Evolutionary conservation across 441 rosid genomes (phyloP).

Genomic region (Kokia cookei): DNA sequence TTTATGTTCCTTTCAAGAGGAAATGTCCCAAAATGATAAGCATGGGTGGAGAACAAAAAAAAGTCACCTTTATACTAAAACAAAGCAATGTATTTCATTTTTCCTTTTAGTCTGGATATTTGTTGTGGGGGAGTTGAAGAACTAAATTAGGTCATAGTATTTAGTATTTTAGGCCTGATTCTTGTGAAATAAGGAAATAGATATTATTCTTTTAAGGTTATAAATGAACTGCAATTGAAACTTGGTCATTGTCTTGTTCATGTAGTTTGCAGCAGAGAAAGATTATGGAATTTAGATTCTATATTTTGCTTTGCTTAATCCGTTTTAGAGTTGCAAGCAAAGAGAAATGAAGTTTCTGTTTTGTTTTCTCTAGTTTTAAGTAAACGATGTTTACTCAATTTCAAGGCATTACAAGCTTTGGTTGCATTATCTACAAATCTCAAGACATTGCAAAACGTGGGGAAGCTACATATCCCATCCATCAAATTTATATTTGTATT

Average conservation of each 20-base stretch:
- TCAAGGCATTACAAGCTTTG: not conserved
- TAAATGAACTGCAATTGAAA: too few species aligned
- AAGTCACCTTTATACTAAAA: not conserved
- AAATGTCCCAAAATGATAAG: not conserved
- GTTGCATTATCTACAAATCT: not conserved
- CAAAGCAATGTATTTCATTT: not conserved
- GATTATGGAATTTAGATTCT: too few species aligned
- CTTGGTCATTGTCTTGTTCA: too few species aligned
- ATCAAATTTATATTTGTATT: too few species aligned
- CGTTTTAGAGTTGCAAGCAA: too few species aligned
- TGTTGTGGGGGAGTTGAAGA: not conserved
- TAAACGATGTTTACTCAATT: not conserved
- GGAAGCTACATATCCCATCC: too few species aligned
- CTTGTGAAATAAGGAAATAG: too few species aligned
- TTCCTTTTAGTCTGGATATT: not conserved
- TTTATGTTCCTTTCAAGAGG: not conserved
- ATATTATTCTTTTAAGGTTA: too few species aligned
- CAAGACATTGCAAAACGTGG: too few species aligned
- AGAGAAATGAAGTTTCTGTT: not conserved
- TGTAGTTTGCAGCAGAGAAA: too few species aligned
- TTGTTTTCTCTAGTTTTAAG: not conserved
- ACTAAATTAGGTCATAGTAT: not conserved
- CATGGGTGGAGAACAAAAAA: not conserved
- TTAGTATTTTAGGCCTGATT: not conserved
- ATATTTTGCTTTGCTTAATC: too few species aligned